Evolutionary conservation across 495 filamentous ascomycete genomes (phyloP).

Genomic region (Aspergillus egyptiacus): DNA sequence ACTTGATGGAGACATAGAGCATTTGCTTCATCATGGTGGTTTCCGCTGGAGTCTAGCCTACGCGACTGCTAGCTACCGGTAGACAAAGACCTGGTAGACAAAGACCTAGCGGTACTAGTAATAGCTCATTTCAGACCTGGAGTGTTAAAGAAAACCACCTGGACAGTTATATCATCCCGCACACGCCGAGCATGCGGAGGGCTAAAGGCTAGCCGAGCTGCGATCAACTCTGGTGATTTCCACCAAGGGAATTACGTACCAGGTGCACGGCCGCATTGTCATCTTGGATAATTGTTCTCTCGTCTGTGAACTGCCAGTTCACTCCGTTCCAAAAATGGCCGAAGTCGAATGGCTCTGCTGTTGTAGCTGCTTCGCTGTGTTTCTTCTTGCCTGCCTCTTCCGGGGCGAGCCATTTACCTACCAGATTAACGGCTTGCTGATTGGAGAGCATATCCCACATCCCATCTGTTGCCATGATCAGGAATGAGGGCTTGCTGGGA

Average conservation of each 20-base stretch:
- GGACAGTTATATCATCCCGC: conserved; percentile 56
- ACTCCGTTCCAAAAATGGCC: conserved; percentile 20
- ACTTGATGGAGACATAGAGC: too few relatives aligned
- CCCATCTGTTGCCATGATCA: conserved; percentile 61
- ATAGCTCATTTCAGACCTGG: background rate
- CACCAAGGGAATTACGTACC: conserved; percentile 56
- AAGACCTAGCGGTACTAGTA: background rate
- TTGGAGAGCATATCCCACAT: conserved; percentile 53
- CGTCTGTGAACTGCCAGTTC: conserved; percentile 24
- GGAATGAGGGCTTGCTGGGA: conserved; percentile 42
- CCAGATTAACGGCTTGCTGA: conserved; percentile 53
- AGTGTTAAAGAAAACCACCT: conserved; percentile 53
- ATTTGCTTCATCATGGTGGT: too few relatives aligned
- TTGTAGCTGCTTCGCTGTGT: conserved; percentile 15
- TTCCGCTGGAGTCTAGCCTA: too few relatives aligned
- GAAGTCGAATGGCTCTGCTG: conserved; percentile 25
- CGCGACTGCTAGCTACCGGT: too few relatives aligned
- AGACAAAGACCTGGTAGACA: too few relatives aligned
- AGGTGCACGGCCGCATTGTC: conserved; percentile 60
- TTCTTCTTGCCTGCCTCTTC: conserved; percentile 6
- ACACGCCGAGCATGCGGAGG: conserved; percentile 44
- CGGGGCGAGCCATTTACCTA: conserved; percentile 49
- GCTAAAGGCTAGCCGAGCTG: conserved; percentile 43
- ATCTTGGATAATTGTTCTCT: conserved; percentile 47
- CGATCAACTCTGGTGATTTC: conserved; percentile 51